Conservation (phyloP, 495 filamentous ascomycete species). For the Friedmanniomyces simplex region DNA sequence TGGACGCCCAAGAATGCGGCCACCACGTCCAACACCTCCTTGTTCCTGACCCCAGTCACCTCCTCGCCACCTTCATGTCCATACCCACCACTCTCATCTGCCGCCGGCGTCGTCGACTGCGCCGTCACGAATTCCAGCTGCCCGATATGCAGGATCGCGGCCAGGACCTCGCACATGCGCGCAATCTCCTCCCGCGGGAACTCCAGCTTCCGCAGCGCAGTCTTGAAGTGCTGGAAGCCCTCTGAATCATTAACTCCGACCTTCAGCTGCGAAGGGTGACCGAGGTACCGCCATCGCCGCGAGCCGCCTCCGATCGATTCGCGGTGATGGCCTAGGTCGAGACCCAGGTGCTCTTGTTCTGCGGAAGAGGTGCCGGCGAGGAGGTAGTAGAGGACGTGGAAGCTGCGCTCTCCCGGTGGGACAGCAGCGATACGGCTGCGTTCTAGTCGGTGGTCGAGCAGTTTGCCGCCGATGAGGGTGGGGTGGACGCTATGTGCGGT, state of each 20-base stretch:
- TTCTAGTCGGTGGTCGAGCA: conserved; percentile 87
- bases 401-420: conserved; percentile 90
- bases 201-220: conserved; percentile 82
- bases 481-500: conserved; percentile 70
- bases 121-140: conserved; percentile 82
- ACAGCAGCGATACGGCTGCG: conserved; percentile 80
- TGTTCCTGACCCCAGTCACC: conserved; percentile 81
- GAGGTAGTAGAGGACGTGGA: conserved; percentile 92
- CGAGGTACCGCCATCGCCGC: conserved; percentile 89
- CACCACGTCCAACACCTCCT: conserved; percentile 73
- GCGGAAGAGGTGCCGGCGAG: conserved; percentile 81
- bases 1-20: conserved; percentile 86
- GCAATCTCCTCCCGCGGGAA: conserved; percentile 90
- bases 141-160: conserved; percentile 85
- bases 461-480: conserved; percentile 80
- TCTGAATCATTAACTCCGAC: conserved; percentile 92
- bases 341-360: conserved; percentile 80
- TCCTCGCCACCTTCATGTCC: conserved; percentile 87
- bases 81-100: conserved; percentile 90
- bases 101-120: conserved; percentile 63
- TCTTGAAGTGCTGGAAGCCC: conserved; percentile 97
- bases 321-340: conserved; percentile 40
- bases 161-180: conserved; percentile 88
- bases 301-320: conserved; percentile 42
- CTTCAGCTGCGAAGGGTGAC: conserved; percentile 91